Conservation (phyloP, 129 eudicot species). For the Rutidosis leptorrhynchoides region DNA sequence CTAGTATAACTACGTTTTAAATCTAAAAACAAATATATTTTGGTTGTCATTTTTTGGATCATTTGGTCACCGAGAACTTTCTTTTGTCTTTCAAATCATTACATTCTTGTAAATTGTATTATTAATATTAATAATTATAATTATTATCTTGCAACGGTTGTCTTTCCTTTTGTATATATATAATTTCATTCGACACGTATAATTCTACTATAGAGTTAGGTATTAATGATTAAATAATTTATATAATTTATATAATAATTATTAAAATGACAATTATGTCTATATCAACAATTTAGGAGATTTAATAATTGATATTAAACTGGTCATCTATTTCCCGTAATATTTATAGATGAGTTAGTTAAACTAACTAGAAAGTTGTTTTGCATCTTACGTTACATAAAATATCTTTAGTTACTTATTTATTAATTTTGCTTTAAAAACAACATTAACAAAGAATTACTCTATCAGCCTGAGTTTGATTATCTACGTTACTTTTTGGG, state of each 20-base stretch:
- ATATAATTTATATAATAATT: background rate
- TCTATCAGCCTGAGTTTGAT: too few relatives aligned
- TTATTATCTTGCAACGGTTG: constrained; percentile 8
- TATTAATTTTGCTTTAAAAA: too few relatives aligned
- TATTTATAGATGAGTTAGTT: background rate
- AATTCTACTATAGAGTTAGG: constrained; percentile 2
- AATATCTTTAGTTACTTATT: too few relatives aligned
- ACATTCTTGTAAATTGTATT: background rate
- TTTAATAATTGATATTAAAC: background rate
- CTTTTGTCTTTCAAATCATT: background rate
- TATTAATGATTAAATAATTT: background rate
- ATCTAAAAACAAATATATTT: too few relatives aligned
- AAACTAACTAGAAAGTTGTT: constrained; percentile 17
- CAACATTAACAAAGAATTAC: too few relatives aligned
- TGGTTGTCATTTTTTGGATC: background rate
- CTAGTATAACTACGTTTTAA: too few relatives aligned
- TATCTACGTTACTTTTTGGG: too few relatives aligned
- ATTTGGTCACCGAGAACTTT: background rate
- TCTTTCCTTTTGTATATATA: constrained; percentile 18
- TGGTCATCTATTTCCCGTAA: background rate
- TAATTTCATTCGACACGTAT: constrained; percentile 21
- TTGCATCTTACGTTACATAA: background rate
- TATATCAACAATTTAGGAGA: constrained; percentile 7
- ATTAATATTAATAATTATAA: background rate
- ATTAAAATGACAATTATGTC: constrained; percentile 7